Evolutionary conservation across 2,329 filamentous ascomycete species (phyloP).

Genomic region (Aspergillus alliaceus): DNA sequence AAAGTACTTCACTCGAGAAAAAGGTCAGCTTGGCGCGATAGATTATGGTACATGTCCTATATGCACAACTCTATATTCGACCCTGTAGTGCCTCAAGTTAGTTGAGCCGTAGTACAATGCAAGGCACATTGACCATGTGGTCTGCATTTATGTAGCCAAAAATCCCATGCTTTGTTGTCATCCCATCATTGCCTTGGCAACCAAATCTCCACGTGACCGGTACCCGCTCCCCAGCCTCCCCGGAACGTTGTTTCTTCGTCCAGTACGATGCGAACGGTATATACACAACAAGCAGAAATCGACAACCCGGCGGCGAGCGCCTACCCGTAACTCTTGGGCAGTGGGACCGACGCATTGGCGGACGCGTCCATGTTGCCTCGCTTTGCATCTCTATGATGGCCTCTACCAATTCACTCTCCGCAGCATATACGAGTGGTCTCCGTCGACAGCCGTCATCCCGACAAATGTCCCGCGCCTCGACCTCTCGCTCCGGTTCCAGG

Average conservation of each 20-base stretch:
- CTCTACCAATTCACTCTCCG: constrained; percentile 39
- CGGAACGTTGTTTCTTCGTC: constrained; percentile 14
- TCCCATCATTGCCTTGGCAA: background rate
- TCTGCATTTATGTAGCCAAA: too few relatives aligned
- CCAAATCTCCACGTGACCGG: constrained; percentile 7
- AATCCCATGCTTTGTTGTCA: background rate
- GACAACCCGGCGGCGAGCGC: constrained; percentile 7
- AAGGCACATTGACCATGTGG: too few relatives aligned
- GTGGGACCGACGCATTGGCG: constrained; percentile 15
- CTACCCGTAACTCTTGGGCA: constrained; percentile 1
- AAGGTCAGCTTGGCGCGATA: background rate
- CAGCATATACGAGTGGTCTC: constrained; percentile 36
- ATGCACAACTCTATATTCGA: background rate
- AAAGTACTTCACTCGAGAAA: background rate
- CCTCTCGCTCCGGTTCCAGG: constrained; percentile 35
- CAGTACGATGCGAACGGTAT: constrained; percentile 5
- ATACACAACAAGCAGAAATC: constrained; percentile 12
- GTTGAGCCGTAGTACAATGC: too few relatives aligned
- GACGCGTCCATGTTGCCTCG: constrained; percentile 18
- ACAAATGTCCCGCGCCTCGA: constrained; percentile 38
- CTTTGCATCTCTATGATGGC: constrained; percentile 27
- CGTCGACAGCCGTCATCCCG: constrained; percentile 36
- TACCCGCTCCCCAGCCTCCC: constrained; percentile 15
- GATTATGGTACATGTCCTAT: too few relatives aligned
- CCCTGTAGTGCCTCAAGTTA: too few relatives aligned